A percentile compares a stretch with the other conserved stretches of the same genome.
phyloP scores from a whole-genome alignment of 2,329 filamentous ascomycete species.

The Stachybotrys echinatus region DNA sequence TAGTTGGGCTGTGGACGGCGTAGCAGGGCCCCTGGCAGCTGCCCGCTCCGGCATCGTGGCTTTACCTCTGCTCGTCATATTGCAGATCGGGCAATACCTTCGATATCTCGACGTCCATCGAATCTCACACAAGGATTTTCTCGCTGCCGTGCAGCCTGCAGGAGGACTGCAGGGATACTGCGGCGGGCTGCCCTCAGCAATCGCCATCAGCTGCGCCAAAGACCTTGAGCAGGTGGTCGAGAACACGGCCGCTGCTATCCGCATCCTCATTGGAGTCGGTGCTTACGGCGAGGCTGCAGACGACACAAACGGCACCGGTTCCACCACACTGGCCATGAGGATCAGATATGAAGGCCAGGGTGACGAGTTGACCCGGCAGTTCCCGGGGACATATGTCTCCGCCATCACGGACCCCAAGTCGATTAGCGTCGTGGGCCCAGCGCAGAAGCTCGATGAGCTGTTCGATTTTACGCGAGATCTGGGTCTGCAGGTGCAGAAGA shows the following conservation, averaged over 20 bases:
- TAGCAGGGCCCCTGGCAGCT: neutral
- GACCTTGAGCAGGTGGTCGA: neutral
- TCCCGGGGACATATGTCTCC: neutral
- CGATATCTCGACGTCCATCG: neutral
- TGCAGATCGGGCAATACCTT: neutral
- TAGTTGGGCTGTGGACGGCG: neutral
- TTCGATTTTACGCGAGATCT: neutral
- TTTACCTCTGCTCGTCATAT: neutral
- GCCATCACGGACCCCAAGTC: constrained; percentile 1
- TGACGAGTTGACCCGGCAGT: neutral
- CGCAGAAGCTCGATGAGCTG: neutral
- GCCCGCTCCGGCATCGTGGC: neutral
- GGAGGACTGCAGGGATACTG: neutral
- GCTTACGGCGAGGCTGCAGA: neutral
- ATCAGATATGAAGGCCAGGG: neutral
- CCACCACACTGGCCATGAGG: neutral
- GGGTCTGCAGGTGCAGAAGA: neutral
- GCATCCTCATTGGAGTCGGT: neutral
- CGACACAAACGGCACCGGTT: neutral
- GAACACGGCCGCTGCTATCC: neutral
- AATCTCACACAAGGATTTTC: neutral
- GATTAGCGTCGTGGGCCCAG: constrained; percentile 1
- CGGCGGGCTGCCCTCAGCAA: neutral
- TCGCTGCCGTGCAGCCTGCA: neutral
- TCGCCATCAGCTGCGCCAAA: neutral